These are phyloP conservation scores for Euphrasia confusa DNA, from an alignment of 257 asterid genomes.

Conservation along the genomic window DNA sequence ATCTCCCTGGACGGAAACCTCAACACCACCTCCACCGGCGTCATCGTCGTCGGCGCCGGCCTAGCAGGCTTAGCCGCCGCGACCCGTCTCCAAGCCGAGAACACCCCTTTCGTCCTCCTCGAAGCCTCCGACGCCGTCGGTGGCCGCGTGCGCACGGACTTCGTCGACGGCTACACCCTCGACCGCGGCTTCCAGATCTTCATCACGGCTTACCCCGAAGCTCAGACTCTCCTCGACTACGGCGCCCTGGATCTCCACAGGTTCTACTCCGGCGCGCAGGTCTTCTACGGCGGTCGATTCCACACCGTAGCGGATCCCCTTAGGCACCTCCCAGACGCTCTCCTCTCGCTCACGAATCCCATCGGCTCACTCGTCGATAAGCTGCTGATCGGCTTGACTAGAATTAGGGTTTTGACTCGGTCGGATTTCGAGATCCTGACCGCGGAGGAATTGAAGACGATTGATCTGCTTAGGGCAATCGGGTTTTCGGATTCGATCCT, in stretches of 20 bases:
- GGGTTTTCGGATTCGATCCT: constrained; percentile 74
- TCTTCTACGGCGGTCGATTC: constrained; percentile 61
- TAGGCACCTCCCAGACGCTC: constrained; percentile 63
- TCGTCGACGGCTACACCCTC: constrained; percentile 71
- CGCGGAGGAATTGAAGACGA: constrained; percentile 52
- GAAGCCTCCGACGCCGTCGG: constrained; percentile 89
- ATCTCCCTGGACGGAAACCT: constrained; percentile 34
- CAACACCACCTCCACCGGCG: constrained; percentile 60
- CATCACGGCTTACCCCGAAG: constrained; percentile 93
- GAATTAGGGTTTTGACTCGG: constrained; percentile 52
- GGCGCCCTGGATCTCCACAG: constrained; percentile 50
- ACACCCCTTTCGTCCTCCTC: constrained; percentile 65
- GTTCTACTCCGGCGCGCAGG: constrained; percentile 81
- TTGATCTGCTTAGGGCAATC: constrained; percentile 44
- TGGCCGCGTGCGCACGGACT: constrained; percentile 92
- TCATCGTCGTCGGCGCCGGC: constrained; percentile 79
- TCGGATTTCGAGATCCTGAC: constrained; percentile 55
- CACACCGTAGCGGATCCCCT: constrained; percentile 85
- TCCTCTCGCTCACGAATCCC: constrained; percentile 57
- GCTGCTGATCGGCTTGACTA: constrained; percentile 56
- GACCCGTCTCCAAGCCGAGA: constrained; percentile 65
- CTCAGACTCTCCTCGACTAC: constrained; percentile 58
- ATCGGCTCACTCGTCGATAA: constrained; percentile 68
- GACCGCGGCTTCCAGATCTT: constrained; percentile 97
- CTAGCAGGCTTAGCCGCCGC: constrained; percentile 96